Percentiles rank a stretch among this genome's conserved stretches.
Conservation (phyloP, 345 rosid genomes). For the Hypericum androsaemum region DNA sequence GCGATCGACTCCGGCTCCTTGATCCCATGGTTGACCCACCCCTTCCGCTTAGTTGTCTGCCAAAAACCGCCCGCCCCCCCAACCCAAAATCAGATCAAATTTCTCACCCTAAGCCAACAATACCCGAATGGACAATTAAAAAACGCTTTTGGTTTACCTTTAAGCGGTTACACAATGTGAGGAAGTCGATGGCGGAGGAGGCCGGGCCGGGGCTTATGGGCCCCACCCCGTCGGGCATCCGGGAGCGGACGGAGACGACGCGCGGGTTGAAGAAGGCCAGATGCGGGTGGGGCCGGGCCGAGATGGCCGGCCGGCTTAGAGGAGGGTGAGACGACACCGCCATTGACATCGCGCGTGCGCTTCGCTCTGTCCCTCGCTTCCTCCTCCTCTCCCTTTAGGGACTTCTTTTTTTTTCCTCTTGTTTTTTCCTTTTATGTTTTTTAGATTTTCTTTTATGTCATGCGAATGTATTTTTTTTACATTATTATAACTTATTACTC, state of each 20-base stretch:
- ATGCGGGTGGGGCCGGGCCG: conserved; percentile 18
- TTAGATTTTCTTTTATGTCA: no score
- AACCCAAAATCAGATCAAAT: not conserved
- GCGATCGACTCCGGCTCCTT: conserved; percentile 25
- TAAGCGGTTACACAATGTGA: conserved; percentile 19
- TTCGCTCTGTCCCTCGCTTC: not conserved
- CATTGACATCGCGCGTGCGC: conserved; percentile 21
- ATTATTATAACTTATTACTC: no score
- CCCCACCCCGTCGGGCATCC: conserved; percentile 23
- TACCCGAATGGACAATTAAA: no score
- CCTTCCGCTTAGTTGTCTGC: conserved; percentile 24
- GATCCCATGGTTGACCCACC: conserved; percentile 27
- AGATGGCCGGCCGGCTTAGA: conserved; percentile 12
- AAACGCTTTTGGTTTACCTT: conserved; percentile 13
- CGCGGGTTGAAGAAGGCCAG: conserved; percentile 23
- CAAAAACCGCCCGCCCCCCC: not conserved
- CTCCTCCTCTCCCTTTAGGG: no score
- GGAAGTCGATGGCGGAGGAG: conserved; percentile 21
- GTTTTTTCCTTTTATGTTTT: no score
- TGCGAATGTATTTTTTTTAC: no score
- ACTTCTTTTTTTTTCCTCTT: no score
- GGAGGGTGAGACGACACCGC: conserved; percentile 28
- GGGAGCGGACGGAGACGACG: conserved; percentile 32
- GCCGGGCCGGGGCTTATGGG: conserved; percentile 17
- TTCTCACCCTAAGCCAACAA: not conserved